A percentile compares a stretch with the other conserved stretches of the same genome.
Conservation (phyloP, 257 asterid species). For the Capsicum pubescens region DNA sequence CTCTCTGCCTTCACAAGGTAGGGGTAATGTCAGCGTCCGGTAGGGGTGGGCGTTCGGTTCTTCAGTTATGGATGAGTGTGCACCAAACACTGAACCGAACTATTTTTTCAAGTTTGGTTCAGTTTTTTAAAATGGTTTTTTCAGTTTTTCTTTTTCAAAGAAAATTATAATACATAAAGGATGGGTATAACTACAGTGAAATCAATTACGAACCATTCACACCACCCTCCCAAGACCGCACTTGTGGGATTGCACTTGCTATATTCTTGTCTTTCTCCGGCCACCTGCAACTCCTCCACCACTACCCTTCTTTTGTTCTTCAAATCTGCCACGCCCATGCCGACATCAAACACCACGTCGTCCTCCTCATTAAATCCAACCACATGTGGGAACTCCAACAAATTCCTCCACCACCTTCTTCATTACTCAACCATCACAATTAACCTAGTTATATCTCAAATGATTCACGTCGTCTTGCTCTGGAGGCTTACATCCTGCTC, state of each 20-base stretch:
- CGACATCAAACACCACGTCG: neutral
- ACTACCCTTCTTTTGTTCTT: neutral
- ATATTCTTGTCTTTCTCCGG: neutral
- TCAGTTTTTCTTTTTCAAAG: too few relatives aligned
- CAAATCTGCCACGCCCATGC: neutral
- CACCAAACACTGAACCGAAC: too few relatives aligned
- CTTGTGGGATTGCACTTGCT: neutral
- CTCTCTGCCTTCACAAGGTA: neutral
- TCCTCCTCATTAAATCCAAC: neutral
- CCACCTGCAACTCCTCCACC: neutral
- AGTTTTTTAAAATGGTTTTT: too few relatives aligned
- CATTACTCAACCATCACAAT: neutral
- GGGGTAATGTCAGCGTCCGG: neutral
- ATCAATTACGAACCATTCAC: neutral
- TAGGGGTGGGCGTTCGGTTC: too few relatives aligned
- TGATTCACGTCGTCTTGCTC: neutral
- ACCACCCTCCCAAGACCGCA: neutral
- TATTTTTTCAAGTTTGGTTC: too few relatives aligned
- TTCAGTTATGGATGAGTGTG: too few relatives aligned
- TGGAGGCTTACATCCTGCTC: neutral
- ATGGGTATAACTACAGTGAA: too few relatives aligned
- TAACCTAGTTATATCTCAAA: neutral
- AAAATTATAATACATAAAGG: too few relatives aligned
- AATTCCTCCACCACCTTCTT: neutral
- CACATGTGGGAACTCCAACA: neutral